Conservation (phyloP, 441 rosid genomes). For the Populus hybrid region DNA sequence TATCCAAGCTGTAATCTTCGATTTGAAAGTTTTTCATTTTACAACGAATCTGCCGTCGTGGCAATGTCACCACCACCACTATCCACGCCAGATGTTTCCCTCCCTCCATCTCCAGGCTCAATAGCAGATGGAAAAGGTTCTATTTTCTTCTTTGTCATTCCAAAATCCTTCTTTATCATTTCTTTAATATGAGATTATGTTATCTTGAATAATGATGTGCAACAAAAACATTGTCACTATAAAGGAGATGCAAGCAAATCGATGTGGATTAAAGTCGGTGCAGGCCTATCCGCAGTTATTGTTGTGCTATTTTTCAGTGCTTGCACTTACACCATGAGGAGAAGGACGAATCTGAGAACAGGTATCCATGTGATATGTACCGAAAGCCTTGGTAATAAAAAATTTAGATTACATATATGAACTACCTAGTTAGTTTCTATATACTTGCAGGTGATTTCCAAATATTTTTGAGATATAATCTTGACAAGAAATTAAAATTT, state of each 20-base stretch:
- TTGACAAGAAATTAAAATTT: no score
- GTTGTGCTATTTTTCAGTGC: background rate
- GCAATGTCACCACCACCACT: background rate
- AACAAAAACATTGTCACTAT: background rate
- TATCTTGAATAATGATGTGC: background rate
- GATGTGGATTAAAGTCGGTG: background rate
- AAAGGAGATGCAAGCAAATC: background rate
- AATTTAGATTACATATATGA: background rate
- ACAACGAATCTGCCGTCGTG: background rate
- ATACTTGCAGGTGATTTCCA: no score
- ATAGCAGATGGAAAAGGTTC: no score
- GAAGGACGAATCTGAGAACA: background rate
- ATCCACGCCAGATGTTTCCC: background rate
- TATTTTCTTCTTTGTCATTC: background rate
- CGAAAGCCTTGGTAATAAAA: no score
- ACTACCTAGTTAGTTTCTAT: background rate
- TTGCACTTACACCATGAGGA: background rate
- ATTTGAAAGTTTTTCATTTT: constrained; percentile 16
- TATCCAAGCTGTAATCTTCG: constrained; percentile 26
- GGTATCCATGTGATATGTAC: background rate
- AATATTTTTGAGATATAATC: no score
- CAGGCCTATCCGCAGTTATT: background rate
- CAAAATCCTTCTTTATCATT: no score
- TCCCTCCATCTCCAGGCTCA: background rate
- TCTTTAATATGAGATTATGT: background rate